phyloP scores from a whole-genome alignment of 1,284 basidiomycete species.

The Chondrostereum purpureum region DNA sequence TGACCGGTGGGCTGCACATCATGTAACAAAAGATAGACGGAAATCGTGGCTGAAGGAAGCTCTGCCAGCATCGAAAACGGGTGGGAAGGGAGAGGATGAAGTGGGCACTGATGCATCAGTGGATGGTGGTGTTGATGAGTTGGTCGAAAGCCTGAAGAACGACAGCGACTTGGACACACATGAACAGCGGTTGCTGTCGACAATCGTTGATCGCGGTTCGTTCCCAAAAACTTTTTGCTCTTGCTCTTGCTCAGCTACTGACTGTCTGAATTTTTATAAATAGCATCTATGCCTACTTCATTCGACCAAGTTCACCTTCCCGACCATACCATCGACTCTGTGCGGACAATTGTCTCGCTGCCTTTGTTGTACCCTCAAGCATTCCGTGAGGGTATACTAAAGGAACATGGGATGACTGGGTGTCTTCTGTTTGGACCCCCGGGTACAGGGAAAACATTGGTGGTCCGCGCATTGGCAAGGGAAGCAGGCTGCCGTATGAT shows the following conservation, averaged over 20 bases:
- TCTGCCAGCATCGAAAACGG: conserved; percentile 26
- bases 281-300: conserved; percentile 71
- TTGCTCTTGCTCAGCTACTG: too few relatives aligned
- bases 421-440: conserved; percentile 88
- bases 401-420: conserved; percentile 84
- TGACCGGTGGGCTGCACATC: conserved; percentile 54
- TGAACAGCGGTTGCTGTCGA: conserved; percentile 71
- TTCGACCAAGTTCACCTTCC: conserved; percentile 88
- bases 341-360: conserved; percentile 86
- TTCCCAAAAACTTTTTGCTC: conserved; percentile 7
- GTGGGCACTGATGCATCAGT: conserved; percentile 25
- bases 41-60: conserved; percentile 58
- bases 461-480: conserved; percentile 86
- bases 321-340: conserved; percentile 77
- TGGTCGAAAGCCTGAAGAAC: conserved; percentile 69
- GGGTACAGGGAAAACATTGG: conserved; percentile 86
- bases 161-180: conserved; percentile 71
- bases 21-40: conserved; percentile 42
- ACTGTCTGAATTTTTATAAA: conserved; percentile 11
- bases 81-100: conserved; percentile 31
- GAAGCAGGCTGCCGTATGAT: conserved; percentile 90
- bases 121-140: conserved; percentile 43
- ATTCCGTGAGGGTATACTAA: conserved; percentile 87
- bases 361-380: conserved; percentile 87
- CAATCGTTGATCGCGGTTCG: conserved; percentile 77